Base-by-base conservation (phyloP, 768 basidiomycete genomes). In the Termitomyces sp. region DNA sequence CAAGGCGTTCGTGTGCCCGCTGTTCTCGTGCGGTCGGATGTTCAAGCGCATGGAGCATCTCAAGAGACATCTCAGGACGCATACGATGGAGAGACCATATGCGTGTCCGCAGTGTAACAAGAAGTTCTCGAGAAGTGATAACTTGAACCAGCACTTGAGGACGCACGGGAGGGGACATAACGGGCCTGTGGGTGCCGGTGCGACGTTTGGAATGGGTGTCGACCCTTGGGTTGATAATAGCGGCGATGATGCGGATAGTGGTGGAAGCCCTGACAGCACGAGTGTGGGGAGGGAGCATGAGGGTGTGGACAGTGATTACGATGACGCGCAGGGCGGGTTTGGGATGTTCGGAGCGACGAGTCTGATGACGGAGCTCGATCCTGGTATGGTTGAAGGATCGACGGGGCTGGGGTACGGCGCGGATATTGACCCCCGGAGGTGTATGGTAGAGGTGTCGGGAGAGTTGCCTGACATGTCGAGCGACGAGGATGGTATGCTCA, bases 1-100 rank as follows among this genome's bases (percentile, higher is more conserved):
- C 35, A 87, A 87, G 68, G 85, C 85, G 4, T 95, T 86, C 67
- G 82, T 87, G 51, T 96, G 94, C 72, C 92, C 92, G 20, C 79
- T 93, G 2, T 87, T 83, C 70, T 89, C 90, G 14, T 97, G 94
- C 68, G 85, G 89, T 3, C 78, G 89, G 62, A 75, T 89, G 64
- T 96, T 95, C 83, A 95, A 93, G 79, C 85, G 94, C 12, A 87
- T 89, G 82, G 94, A 96, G 68, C 93, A 96, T 69, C 81, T 95
- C 64, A 91, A 91, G 73, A 75, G 93, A 47, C 94, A 96, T 71
- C 73, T 94, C 33, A 82, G 92, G 59, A 93, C 93, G 9, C 94
- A 96, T 69, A 95, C 93, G 30, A 83, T 91, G 83, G 93, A 95
- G 71, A 77, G 88, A 41, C 93, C 94, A 0, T 95, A 85, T 72